phyloP scores from a whole-genome alignment of 495 filamentous ascomycete species.

The Thermothielavioides terrestris region DNA sequence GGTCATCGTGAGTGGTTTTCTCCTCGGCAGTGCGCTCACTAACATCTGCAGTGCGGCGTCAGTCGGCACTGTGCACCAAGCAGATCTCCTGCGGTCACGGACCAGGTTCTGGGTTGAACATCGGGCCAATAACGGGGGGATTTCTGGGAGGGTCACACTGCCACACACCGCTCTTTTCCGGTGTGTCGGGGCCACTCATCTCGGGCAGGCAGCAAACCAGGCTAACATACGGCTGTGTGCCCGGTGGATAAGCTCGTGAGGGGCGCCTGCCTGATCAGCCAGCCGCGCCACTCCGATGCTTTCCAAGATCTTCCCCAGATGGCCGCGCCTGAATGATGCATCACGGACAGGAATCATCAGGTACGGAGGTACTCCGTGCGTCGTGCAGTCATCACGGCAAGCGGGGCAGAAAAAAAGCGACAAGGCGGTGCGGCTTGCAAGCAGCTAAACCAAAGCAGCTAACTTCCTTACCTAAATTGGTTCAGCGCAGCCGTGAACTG shows the following conservation, averaged over 20 bases:
- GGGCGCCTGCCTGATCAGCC: too few species aligned
- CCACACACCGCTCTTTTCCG: slow-evolving; percentile 11
- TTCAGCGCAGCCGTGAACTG: too few species aligned
- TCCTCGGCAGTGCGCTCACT: neutral
- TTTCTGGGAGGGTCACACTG: neutral
- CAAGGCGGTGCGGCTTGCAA: too few species aligned
- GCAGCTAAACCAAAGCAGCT: too few species aligned
- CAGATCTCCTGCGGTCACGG: neutral
- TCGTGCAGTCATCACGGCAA: too few species aligned
- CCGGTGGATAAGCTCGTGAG: neutral
- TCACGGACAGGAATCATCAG: too few species aligned
- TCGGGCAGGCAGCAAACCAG: neutral
- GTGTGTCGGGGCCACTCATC: neutral
- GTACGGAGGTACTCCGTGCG: too few species aligned
- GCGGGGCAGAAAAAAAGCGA: too few species aligned
- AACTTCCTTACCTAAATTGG: too few species aligned
- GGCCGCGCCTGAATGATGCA: too few species aligned
- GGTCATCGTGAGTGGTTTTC: neutral
- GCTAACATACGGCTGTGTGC: neutral
- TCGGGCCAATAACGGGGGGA: neutral
- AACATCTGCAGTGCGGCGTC: neutral
- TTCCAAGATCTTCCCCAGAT: too few species aligned
- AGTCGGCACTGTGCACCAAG: slow-evolving; percentile 1
- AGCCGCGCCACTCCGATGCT: too few species aligned
- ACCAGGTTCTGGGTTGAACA: neutral